phyloP scores from a whole-genome alignment of 2,329 filamentous ascomycete species.

The Emydomyces testavorans region DNA sequence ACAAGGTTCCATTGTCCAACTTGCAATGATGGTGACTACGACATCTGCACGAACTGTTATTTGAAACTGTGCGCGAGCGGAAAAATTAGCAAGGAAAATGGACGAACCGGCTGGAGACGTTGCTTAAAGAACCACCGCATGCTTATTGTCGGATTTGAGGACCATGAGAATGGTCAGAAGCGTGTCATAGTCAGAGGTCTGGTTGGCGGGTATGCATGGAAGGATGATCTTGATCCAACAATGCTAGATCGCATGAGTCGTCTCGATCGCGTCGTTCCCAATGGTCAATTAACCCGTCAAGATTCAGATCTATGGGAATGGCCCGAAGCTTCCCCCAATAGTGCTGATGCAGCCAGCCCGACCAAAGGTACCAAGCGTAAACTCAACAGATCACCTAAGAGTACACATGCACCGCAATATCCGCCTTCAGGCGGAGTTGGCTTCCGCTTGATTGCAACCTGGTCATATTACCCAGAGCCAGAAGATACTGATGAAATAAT shows the following conservation, averaged over 20 bases:
- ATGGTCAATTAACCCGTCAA: slow-evolving; percentile 20
- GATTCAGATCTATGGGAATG: slow-evolving; percentile 32
- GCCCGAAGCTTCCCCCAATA: slow-evolving; percentile 27
- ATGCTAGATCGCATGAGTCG: slow-evolving; percentile 12
- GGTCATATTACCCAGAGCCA: slow-evolving; percentile 63
- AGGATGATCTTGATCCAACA: slow-evolving; percentile 42
- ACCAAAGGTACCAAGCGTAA: slow-evolving; percentile 14
- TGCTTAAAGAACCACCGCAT: slow-evolving; percentile 75
- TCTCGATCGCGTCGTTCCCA: slow-evolving; percentile 20
- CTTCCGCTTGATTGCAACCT: slow-evolving; percentile 51
- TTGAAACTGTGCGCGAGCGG: slow-evolving; percentile 50
- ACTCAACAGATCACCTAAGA: slow-evolving; percentile 13
- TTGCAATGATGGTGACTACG: slow-evolving; percentile 73
- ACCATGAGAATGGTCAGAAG: slow-evolving; percentile 54
- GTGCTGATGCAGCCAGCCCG: slow-evolving; percentile 7
- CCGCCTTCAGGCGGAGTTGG: slow-evolving; percentile 69
- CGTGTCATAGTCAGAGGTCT: slow-evolving; percentile 59
- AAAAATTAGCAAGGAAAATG: slow-evolving; percentile 63
- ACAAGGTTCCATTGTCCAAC: slow-evolving; percentile 68
- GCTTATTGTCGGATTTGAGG: slow-evolving; percentile 65
- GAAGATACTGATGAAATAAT: slow-evolving; percentile 56
- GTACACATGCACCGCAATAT: slow-evolving; percentile 33
- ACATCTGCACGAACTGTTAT: slow-evolving; percentile 74
- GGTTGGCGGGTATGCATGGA: slow-evolving; percentile 63
- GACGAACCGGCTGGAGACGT: slow-evolving; percentile 67